A percentile compares a stretch with the other conserved stretches of the same genome.
These are phyloP conservation scores for Coniella lustricola DNA, from an alignment of 2,329 filamentous ascomycete genomes.

Conservation along the genomic window DNA sequence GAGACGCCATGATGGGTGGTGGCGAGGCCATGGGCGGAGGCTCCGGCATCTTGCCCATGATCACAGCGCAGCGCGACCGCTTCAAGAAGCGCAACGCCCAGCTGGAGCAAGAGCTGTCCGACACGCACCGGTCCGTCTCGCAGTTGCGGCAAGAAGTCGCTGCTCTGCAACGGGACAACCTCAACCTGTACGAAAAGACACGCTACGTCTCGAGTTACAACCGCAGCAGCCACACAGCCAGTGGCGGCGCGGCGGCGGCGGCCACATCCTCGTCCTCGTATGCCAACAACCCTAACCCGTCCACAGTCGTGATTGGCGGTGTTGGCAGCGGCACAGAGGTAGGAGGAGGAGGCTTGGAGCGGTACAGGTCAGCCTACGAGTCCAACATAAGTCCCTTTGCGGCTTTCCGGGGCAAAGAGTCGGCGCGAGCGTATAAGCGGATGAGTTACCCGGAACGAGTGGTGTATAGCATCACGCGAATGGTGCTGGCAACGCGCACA, in stretches of 20 bases:
- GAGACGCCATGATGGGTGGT: slow-evolving; percentile 31
- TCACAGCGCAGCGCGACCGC: slow-evolving; percentile 92
- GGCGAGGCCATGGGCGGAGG: slow-evolving; percentile 65
- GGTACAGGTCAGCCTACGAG: slow-evolving; percentile 90
- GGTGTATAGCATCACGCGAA: slow-evolving; percentile 83
- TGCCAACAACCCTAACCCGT: slow-evolving; percentile 66
- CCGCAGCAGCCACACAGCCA: slow-evolving; percentile 51
- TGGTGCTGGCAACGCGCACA: slow-evolving; percentile 82
- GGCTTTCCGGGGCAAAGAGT: slow-evolving; percentile 90
- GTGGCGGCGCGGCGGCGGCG: too few species aligned
- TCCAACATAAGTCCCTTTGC: slow-evolving; percentile 93
- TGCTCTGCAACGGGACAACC: slow-evolving; percentile 89
- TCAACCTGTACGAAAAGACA: slow-evolving; percentile 95
- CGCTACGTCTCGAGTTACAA: slow-evolving; percentile 93
- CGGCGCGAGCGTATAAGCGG: slow-evolving; percentile 79
- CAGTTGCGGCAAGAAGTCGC: slow-evolving; percentile 85
- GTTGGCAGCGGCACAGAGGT: slow-evolving; percentile 43
- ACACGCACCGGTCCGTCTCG: slow-evolving; percentile 73
- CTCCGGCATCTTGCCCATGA: slow-evolving; percentile 91
- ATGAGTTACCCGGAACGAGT: slow-evolving; percentile 89
- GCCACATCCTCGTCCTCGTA: slow-evolving; percentile 51
- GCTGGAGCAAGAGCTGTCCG: slow-evolving; percentile 83
- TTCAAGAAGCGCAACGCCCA: slow-evolving; percentile 95
- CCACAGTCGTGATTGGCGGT: slow-evolving; percentile 56
- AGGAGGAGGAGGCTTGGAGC: slow-evolving; percentile 48